These are phyloP conservation scores for Prunus davidiana DNA, from an alignment of 306 rosid genomes.

Conservation along the genomic window DNA sequence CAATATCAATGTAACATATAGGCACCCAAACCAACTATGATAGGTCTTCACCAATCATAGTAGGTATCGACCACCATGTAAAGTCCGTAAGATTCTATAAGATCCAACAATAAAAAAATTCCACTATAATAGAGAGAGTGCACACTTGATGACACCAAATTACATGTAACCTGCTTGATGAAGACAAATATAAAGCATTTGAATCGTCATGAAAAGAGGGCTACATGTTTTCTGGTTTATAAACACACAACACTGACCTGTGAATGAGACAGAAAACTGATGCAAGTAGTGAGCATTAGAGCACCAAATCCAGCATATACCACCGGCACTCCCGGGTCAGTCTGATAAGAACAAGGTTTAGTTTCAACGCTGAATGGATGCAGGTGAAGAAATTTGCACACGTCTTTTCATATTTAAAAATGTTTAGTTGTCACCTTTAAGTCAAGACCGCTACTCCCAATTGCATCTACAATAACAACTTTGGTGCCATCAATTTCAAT, in stretches of 20 bases:
- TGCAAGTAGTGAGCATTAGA: conserved; percentile 93
- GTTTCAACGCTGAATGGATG: conserved; percentile 16
- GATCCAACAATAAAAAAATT: neutral
- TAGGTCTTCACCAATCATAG: neutral
- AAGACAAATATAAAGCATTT: neutral
- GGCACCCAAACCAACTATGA: neutral
- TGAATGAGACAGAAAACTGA: conserved; percentile 90
- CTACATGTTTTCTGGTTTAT: neutral
- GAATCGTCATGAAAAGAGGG: conserved; percentile 7
- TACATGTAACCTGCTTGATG: neutral
- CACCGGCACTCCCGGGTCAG: conserved; percentile 90
- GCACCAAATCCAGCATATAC: conserved; percentile 99
- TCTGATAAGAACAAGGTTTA: conserved; percentile 45
- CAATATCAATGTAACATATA: neutral
- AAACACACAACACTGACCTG: conserved; percentile 1
- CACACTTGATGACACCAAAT: neutral
- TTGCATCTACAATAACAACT: conserved; percentile 76
- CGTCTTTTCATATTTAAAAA: neutral
- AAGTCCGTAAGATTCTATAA: neutral
- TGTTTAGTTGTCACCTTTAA: conserved; percentile 60
- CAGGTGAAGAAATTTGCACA: conserved; percentile 6
- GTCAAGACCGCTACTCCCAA: conserved; percentile 91
- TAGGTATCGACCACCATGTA: neutral
- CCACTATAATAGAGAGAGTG: neutral
- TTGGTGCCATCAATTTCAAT: conserved; percentile 72